Evolutionary conservation across 495 filamentous ascomycete species (phyloP).

Genomic region (Lasiosphaeria ovina): DNA sequence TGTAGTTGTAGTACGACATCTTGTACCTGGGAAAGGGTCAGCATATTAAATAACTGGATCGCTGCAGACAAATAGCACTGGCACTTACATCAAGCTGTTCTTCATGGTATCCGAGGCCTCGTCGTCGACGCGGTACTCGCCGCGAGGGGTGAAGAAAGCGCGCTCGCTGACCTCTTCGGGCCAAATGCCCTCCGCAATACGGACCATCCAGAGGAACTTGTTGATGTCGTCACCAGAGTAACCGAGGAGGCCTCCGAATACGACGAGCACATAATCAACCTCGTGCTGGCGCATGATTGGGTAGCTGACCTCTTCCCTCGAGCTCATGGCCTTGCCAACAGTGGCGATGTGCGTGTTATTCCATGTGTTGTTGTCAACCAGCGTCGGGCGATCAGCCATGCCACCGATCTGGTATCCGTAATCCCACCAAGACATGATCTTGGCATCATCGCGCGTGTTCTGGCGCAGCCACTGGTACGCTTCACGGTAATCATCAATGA

Average conservation of each 20-base stretch:
- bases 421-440: slow-evolving; percentile 99
- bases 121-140: slow-evolving; percentile 93
- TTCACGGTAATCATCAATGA: slow-evolving; percentile 99
- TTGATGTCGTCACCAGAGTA: slow-evolving; percentile 99
- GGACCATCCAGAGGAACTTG: slow-evolving; percentile 99
- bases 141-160: slow-evolving; percentile 90
- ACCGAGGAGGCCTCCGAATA: slow-evolving; percentile 93
- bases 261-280: slow-evolving; percentile 95
- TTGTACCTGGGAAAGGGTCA: slow-evolving; percentile 78
- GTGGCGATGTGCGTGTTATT: slow-evolving; percentile 99
- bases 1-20: slow-evolving; percentile 99
- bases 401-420: slow-evolving; percentile 99
- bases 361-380: slow-evolving; percentile 99
- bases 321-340: slow-evolving; percentile 99
- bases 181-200: slow-evolving; percentile 99
- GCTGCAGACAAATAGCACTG: slow-evolving; percentile 5
- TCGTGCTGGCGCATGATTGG: slow-evolving; percentile 98
- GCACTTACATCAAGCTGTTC: slow-evolving; percentile 95
- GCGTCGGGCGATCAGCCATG: slow-evolving; percentile 96
- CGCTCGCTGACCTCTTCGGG: slow-evolving; percentile 97
- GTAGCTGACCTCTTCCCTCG: slow-evolving; percentile 95
- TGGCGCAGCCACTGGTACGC: slow-evolving; percentile 99
- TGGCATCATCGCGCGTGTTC: slow-evolving; percentile 90
- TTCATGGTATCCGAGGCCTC: slow-evolving; percentile 97
- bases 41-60: slow-evolving; percentile 8